phyloP scores from a whole-genome alignment of 2,329 filamentous ascomycete species.

The Botryotinia globosa region DNA sequence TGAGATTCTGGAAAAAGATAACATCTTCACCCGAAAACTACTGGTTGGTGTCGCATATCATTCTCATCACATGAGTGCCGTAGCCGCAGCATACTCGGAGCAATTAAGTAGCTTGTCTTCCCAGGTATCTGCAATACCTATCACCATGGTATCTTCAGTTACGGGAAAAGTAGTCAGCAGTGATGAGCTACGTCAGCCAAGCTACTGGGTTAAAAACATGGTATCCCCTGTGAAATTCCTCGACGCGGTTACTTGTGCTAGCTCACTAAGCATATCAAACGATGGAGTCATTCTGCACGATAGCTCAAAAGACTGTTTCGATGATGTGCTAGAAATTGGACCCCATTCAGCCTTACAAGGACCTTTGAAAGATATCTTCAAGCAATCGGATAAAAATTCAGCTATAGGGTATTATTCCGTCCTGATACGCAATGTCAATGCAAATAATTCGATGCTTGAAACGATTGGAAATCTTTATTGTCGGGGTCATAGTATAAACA shows the following conservation, averaged over 20 bases:
- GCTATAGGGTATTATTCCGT: background rate
- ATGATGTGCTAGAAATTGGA: constrained; percentile 22
- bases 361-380: constrained; percentile 14
- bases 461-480: constrained; percentile 2
- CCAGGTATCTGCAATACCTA: too few species aligned
- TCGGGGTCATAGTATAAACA: background rate
- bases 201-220: constrained; percentile 48
- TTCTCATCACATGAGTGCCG: constrained; percentile 22
- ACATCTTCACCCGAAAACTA: background rate
- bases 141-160: background rate
- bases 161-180: background rate
- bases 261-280: background rate
- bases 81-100: background rate
- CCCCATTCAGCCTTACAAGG: constrained; percentile 23
- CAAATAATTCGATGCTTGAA: background rate
- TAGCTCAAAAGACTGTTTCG: background rate
- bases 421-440: background rate
- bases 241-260: background rate
- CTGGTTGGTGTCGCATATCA: constrained; percentile 10
- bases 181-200: constrained; percentile 16
- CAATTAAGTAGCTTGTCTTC: background rate
- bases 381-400: background rate
- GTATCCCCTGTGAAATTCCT: constrained; percentile 44
- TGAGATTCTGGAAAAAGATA: background rate
- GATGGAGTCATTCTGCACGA: background rate